Percentiles rank a stretch among this genome's conserved stretches.
Conservation (phyloP, 352 stramenopile species). For the Phytophthora ramorum region DNA sequence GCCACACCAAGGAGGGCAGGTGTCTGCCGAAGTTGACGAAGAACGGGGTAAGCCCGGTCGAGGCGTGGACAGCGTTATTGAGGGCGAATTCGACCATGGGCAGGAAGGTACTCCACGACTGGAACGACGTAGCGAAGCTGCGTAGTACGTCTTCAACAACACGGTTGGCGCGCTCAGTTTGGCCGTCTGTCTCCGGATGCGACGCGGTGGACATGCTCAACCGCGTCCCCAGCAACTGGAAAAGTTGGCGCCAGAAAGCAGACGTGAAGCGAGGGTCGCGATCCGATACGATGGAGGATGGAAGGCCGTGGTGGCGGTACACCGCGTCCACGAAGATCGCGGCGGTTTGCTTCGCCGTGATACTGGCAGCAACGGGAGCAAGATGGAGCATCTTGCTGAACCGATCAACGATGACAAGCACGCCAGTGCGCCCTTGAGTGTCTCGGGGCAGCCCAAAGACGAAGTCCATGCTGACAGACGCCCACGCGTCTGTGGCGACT, state of each 20-base stretch:
- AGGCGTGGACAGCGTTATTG: constrained; percentile 33
- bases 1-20: constrained; percentile 17
- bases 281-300: constrained; percentile 5
- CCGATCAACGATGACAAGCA: constrained; percentile 34
- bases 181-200: constrained; percentile 36
- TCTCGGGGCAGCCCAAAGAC: constrained; percentile 25
- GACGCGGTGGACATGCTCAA: constrained; percentile 26
- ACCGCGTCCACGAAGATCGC: constrained; percentile 26
- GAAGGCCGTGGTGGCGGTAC: not conserved
- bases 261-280: constrained; percentile 13
- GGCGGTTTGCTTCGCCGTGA: constrained; percentile 23
- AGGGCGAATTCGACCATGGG: not conserved
- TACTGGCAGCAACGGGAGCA: not conserved
- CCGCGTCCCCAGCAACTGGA: constrained; percentile 15
- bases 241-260: constrained; percentile 22
- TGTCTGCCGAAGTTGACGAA: constrained; percentile 22
- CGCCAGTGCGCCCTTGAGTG: constrained; percentile 3
- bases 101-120: constrained; percentile 12
- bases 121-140: constrained; percentile 27
- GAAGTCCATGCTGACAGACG: constrained; percentile 32
- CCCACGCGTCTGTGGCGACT: constrained; percentile 7
- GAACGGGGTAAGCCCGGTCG: constrained; percentile 31
- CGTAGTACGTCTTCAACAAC: constrained; percentile 31
- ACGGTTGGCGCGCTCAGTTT: constrained; percentile 38
- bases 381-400: constrained; percentile 44